Conservation (phyloP, 139 green algal genomes). For the Micromonas pusilla region DNA sequence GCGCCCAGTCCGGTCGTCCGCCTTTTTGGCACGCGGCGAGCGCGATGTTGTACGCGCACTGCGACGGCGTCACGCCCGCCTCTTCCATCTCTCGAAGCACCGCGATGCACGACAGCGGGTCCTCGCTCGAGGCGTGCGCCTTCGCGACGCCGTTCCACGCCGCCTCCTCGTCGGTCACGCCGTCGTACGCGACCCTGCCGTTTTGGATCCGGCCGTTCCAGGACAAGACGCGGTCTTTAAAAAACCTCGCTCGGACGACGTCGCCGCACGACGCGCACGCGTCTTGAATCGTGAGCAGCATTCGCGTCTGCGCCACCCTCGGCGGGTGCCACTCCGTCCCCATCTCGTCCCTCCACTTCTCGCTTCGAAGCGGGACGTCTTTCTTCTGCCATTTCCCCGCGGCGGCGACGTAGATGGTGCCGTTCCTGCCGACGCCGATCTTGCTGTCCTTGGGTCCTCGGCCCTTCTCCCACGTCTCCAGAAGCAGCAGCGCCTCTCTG, state of each 20-base stretch:
- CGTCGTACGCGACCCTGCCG: neutral
- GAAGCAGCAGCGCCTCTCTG: neutral
- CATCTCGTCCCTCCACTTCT: neutral
- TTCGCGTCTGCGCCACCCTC: slow-evolving; percentile 1
- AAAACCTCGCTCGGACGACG: neutral
- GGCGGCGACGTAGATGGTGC: neutral
- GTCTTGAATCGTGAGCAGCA: slow-evolving; percentile 7
- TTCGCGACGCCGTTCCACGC: slow-evolving; percentile 4
- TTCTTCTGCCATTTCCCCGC: neutral
- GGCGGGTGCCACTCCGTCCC: slow-evolving; percentile 10
- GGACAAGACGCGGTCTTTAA: neutral
- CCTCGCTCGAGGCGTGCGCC: neutral
- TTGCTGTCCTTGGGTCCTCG: slow-evolving; percentile 3
- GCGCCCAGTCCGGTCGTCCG: slow-evolving; percentile 11
- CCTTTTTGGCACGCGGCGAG: slow-evolving; percentile 40
- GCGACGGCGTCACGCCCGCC: slow-evolving; percentile 27
- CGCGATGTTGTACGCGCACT: slow-evolving; percentile 44
- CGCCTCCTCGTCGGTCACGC: slow-evolving; percentile 1
- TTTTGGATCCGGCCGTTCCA: slow-evolving; percentile 3
- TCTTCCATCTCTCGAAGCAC: slow-evolving; percentile 7
- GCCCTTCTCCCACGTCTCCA: slow-evolving; percentile 12
- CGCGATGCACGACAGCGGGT: neutral
- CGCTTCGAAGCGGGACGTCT: neutral
- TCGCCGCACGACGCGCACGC: slow-evolving; percentile 10
- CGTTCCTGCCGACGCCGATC: neutral